A percentile compares a stretch with the other conserved stretches of the same genome.
Conservation (phyloP, 805 yeast species). For the Cyberlindnera meyerae region DNA sequence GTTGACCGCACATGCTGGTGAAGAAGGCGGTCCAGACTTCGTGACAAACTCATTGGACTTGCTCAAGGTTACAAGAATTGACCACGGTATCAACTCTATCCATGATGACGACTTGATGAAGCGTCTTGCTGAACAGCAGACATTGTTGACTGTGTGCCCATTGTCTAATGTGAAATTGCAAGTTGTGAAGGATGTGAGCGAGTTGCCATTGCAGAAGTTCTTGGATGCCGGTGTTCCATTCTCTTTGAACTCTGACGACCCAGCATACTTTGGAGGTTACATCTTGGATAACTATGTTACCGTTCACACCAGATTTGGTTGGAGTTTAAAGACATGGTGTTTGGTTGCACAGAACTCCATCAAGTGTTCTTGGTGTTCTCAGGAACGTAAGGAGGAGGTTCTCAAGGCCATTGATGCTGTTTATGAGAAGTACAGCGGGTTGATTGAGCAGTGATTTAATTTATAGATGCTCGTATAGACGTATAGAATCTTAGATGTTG, state of each 20-base stretch:
- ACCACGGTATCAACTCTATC: slow-evolving; percentile 70
- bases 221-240: slow-evolving; percentile 63
- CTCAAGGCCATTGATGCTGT: slow-evolving; percentile 38
- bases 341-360: slow-evolving; percentile 61
- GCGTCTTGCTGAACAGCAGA: slow-evolving; percentile 49
- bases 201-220: slow-evolving; percentile 60
- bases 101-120: slow-evolving; percentile 50
- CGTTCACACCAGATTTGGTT: slow-evolving; percentile 62
- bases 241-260: slow-evolving; percentile 74
- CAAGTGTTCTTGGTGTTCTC: slow-evolving; percentile 67
- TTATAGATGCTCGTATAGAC: background rate
- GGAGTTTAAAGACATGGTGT: slow-evolving; percentile 57
- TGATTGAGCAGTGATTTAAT: slow-evolving; percentile 7
- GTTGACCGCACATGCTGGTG: slow-evolving; percentile 86
- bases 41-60: slow-evolving; percentile 54
- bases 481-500: too few relatives aligned
- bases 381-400: slow-evolving; percentile 49
- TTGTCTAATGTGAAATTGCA: slow-evolving; percentile 70
- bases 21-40: slow-evolving; percentile 76
- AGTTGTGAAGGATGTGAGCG: slow-evolving; percentile 61
- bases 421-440: slow-evolving; percentile 31
- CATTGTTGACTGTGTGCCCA: slow-evolving; percentile 71
- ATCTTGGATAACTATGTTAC: slow-evolving; percentile 68
- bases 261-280: slow-evolving; percentile 84
- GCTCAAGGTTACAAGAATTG: slow-evolving; percentile 64